Percentiles rank a stretch among this genome's conserved stretches.
phyloP scores from a whole-genome alignment of 345 rosid species.

The Citrus mangshanensis region DNA sequence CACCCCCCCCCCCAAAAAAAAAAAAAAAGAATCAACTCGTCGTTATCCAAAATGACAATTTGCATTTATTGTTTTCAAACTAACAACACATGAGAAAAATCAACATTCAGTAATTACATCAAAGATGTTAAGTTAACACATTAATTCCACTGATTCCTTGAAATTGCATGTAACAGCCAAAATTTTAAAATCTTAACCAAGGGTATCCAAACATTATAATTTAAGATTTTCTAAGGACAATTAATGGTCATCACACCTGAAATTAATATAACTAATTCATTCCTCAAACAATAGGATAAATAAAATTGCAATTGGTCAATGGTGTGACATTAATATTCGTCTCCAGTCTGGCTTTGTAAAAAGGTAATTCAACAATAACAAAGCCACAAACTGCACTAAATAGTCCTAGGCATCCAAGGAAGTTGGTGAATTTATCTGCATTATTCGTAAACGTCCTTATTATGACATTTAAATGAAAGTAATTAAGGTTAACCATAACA shows the following conservation, averaged over 20 bases:
- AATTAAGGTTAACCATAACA: background rate
- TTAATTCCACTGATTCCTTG: background rate
- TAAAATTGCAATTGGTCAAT: too few species aligned
- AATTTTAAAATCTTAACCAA: background rate
- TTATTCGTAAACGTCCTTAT: background rate
- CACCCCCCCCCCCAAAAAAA: background rate
- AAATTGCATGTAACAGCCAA: background rate
- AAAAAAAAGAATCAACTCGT: background rate
- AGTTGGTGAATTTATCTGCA: background rate
- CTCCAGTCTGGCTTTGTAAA: background rate
- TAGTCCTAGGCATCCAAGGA: background rate
- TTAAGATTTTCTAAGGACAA: background rate
- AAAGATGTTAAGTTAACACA: background rate
- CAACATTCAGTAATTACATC: background rate
- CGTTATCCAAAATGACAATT: background rate
- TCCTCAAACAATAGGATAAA: background rate
- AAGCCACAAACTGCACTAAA: background rate
- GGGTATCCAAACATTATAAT: background rate
- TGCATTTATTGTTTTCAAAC: constrained; percentile 1
- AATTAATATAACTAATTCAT: background rate
- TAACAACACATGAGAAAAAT: background rate
- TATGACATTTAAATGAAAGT: background rate
- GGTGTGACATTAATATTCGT: background rate
- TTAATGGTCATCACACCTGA: background rate
- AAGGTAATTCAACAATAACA: background rate